Percentiles rank a stretch among this genome's conserved stretches.
phyloP scores from a whole-genome alignment of 768 basidiomycete species.

The Boletus sp. region DNA sequence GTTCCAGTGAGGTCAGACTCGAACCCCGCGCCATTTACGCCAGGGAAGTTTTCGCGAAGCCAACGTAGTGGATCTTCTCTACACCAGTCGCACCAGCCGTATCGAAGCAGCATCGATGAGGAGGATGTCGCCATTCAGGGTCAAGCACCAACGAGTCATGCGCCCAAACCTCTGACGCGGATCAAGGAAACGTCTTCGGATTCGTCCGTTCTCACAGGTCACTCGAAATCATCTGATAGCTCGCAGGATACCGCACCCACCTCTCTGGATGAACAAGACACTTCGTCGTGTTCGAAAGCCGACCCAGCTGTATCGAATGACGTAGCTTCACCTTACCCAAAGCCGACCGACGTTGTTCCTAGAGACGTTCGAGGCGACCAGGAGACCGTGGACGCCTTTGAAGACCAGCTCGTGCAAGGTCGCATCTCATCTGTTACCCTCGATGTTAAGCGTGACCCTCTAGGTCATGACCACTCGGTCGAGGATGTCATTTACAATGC shows the following conservation, averaged over 20 bases:
- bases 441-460: slow-evolving; percentile 37
- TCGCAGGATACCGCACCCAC: slow-evolving; percentile 52
- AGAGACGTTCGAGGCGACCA: slow-evolving; percentile 47
- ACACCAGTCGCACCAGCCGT: slow-evolving; percentile 35
- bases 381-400: slow-evolving; percentile 35
- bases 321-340: slow-evolving; percentile 27
- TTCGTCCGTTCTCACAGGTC: slow-evolving; percentile 40
- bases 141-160: slow-evolving; percentile 34
- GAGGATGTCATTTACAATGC: slow-evolving; percentile 89
- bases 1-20: slow-evolving; percentile 52
- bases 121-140: slow-evolving; percentile 65
- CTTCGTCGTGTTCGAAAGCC: slow-evolving; percentile 30
- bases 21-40: slow-evolving; percentile 43
- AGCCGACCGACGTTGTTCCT: slow-evolving; percentile 47
- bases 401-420: slow-evolving; percentile 55
- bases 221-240: slow-evolving; percentile 43
- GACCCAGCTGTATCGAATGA: slow-evolving; percentile 27
- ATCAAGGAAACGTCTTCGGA: slow-evolving; percentile 50
- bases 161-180: slow-evolving; percentile 10
- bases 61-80: slow-evolving; percentile 39
- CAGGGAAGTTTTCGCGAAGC: slow-evolving; percentile 46
- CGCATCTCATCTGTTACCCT: slow-evolving; percentile 49
- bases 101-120: slow-evolving; percentile 44
- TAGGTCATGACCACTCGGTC: slow-evolving; percentile 73
- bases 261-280: slow-evolving; percentile 45